phyloP scores from a whole-genome alignment of 257 asterid species.

The Solanum medicagineum region DNA sequence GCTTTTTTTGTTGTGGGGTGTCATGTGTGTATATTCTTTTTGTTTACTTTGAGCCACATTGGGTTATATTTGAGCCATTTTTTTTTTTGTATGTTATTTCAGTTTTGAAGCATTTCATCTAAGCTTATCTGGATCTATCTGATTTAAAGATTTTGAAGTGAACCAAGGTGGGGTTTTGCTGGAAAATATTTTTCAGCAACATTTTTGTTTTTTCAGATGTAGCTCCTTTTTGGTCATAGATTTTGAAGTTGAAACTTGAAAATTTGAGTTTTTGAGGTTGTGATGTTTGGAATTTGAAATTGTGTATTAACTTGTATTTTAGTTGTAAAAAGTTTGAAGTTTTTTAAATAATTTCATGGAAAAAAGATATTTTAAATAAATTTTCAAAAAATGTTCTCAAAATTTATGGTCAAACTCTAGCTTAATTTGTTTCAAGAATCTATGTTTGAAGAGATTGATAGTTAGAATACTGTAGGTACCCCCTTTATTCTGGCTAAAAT shows the following conservation, averaged over 20 bases:
- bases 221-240: not conserved
- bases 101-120: not conserved
- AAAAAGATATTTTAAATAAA: too few relatives aligned
- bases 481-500: not conserved
- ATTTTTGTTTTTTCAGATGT: not conserved
- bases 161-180: not conserved
- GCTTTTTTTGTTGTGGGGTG: not conserved
- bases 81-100: not conserved
- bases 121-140: not conserved
- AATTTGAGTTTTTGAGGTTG: not conserved
- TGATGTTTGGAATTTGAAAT: not conserved
- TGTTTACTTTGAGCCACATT: not conserved
- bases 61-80: not conserved
- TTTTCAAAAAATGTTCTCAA: too few relatives aligned
- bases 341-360: too few relatives aligned
- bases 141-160: not conserved
- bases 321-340: not conserved
- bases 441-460: not conserved
- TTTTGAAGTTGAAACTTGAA: not conserved
- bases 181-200: not conserved
- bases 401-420: not conserved
- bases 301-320: not conserved
- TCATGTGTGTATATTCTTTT: conserved; percentile 3
- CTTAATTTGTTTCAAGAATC: not conserved
- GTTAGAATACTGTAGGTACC: not conserved